phyloP scores from a whole-genome alignment of 768 basidiomycete species.

The Pleurotus citrinopileatus region DNA sequence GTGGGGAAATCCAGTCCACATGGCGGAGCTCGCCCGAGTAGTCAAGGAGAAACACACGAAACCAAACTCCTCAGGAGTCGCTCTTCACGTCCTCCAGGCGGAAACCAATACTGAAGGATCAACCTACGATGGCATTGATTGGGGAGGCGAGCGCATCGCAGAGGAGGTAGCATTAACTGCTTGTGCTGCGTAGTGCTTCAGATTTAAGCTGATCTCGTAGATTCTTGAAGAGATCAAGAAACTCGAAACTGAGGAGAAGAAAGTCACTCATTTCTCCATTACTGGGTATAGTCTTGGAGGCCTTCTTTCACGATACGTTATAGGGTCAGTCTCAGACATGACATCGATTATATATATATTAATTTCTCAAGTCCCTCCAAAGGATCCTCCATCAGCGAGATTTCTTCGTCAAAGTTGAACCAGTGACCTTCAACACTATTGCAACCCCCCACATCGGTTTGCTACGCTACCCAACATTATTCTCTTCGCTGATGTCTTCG shows the following conservation, averaged over 20 bases:
- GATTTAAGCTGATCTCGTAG: slow-evolving; percentile 28
- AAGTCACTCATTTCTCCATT: slow-evolving; percentile 66
- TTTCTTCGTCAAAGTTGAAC: slow-evolving; percentile 68
- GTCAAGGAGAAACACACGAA: slow-evolving; percentile 41
- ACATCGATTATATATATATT: too few relatives aligned
- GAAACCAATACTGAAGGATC: slow-evolving; percentile 62
- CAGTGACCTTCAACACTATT: slow-evolving; percentile 79
- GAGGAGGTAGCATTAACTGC: slow-evolving; percentile 54
- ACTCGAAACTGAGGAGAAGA: slow-evolving; percentile 49
- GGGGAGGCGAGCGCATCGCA: slow-evolving; percentile 78
- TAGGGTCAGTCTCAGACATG: slow-evolving; percentile 48
- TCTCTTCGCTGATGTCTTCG: slow-evolving; percentile 47
- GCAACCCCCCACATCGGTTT: slow-evolving; percentile 83
- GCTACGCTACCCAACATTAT: slow-evolving; percentile 54
- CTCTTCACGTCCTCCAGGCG: slow-evolving; percentile 61
- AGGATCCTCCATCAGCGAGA: slow-evolving; percentile 62
- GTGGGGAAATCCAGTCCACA: slow-evolving; percentile 76
- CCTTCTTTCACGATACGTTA: slow-evolving; percentile 73
- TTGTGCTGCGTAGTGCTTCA: neutral
- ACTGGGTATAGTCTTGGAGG: slow-evolving; percentile 82
- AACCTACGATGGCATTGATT: slow-evolving; percentile 84
- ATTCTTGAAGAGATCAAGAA: slow-evolving; percentile 51
- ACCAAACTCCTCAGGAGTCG: slow-evolving; percentile 31
- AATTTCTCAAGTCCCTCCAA: neutral
- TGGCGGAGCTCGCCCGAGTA: slow-evolving; percentile 27